Percentiles rank a stretch among this genome's conserved stretches.
phyloP scores from a whole-genome alignment of 805 yeast genomes.

The Ogataea chonburiensis region DNA sequence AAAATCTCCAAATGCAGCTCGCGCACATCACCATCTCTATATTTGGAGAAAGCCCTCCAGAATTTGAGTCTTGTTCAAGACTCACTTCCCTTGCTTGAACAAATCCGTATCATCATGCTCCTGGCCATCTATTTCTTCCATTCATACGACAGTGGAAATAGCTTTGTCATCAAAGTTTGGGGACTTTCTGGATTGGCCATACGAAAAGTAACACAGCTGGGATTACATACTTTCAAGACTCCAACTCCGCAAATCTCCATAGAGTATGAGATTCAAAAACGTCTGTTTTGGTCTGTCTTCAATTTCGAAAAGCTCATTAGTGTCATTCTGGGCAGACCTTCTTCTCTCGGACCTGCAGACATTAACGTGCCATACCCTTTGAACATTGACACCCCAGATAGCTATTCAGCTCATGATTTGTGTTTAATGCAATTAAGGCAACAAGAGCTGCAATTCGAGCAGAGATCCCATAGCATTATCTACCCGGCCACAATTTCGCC shows the following conservation, averaged over 20 bases:
- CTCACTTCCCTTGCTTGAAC: background rate
- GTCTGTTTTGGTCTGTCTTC: conserved; percentile 1
- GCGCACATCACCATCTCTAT: background rate
- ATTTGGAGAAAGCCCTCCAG: background rate
- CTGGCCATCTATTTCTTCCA: conserved; percentile 1
- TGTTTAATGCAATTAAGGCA: background rate
- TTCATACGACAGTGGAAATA: background rate
- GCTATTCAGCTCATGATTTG: background rate
- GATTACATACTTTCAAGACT: background rate
- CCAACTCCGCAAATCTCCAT: background rate
- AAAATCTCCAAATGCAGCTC: background rate
- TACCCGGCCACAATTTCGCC: background rate
- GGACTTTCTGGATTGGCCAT: conserved; percentile 1
- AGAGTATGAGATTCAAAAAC: background rate
- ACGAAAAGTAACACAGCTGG: background rate
- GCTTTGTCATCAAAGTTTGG: conserved; percentile 1
- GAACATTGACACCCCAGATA: background rate
- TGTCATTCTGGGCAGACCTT: conserved; percentile 1
- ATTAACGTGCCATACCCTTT: conserved; percentile 1
- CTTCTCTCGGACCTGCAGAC: background rate
- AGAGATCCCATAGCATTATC: background rate
- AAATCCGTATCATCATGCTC: background rate
- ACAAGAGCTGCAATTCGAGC: background rate
- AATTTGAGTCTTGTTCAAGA: background rate
- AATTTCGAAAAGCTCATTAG: conserved; percentile 1